Base-by-base conservation (phyloP, 2,329 filamentous ascomycete species). In the Sclerotinia trifoliorum region DNA sequence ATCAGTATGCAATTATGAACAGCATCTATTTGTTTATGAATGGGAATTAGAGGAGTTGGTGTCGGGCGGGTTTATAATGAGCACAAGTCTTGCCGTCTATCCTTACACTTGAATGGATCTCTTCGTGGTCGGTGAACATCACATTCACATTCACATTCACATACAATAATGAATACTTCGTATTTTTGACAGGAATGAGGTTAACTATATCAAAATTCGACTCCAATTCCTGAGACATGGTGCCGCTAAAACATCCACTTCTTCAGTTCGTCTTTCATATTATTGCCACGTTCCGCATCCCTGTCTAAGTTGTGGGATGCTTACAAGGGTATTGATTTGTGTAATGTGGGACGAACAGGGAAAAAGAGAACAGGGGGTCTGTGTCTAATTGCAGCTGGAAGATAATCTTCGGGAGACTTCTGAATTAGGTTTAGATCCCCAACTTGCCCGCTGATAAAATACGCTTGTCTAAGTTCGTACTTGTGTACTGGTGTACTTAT, bases 231-330 rank as follows among this genome's bases (percentile, higher is more conserved):
- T 42, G 15, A 5, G 39, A 42, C 5, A 42, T 42, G 39, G 39
- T 42, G 39, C 13, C 39, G 39, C 15, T 42, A 17, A 42, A 42
- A 42, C 39, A 42, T 32, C 29, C 54, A 56, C 19, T 35, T 39
- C 39, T 42, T 42, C 39, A 42, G 39, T 17, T 42, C 39, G 13
- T 42, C 39, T 42, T 42, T 42, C 39, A 42, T 42, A 5, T 42
- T 42, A 17, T 56, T n/a, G 55, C 55, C 55, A 57, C 55, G 32
- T 57, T 57, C 17, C 32, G 3, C 17, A 57, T 39, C 55, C 55
- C 35, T 57, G 55, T 57, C 55, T 6, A 15, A 57, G 42, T 42
- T 57, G 32, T 57, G 32, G 32, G 39, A 39, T 57, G 1, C 10
- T 3, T 2, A 11, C 55, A 57, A 57, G 55, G 55, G 32, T 24